Base-by-base conservation (phyloP, 768 basidiomycete genomes). In the Collybia sordida region DNA sequence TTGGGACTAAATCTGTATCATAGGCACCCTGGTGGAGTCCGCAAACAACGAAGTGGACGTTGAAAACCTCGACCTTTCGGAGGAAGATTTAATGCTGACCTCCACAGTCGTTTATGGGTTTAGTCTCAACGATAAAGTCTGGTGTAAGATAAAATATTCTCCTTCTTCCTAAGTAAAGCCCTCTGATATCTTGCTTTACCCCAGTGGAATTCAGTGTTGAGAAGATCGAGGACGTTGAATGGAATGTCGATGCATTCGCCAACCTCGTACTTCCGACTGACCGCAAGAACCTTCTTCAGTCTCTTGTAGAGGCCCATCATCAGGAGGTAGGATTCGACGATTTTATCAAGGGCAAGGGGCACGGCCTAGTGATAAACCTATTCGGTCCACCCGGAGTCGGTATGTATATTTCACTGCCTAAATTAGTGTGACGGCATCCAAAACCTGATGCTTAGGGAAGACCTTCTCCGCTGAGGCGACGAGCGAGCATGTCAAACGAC, bases 301-400 rank as follows among this genome's bases (percentile, higher is more conserved):
- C 81, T 2, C 72, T 82, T 2, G 75, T 82, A n/a, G 80, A 81
- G 54, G 75, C 80, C 1, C 81, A 84, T 55, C 78, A 79, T 58
- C 67, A 68, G 14, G 75, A 75, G 50, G 58, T 76, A 4, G 78
- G 75, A 15, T 77, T 81, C 54, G 79, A 81, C 47, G 83, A 85
- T 51, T 81, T 84, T 52, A 79, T 85, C 62, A 78, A 77, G 57
- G 83, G 82, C 28, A 85, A 86, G 58, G 84, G 83, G 0, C 79
- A 80, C 24, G 61, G 61, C 3, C 51, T 62, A 11, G 79, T 86
- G 17, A 69, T 83, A 42, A 79, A 79, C 48, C 66, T 80, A 2
- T 82, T 77, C 52, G 81, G 81, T 9, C 79, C 81, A 25, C 81
- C 82, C 0, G 81, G 82, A 48, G 80, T 82, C 15, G 82, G 80